Evolutionary conservation across 257 asterid genomes (phyloP).

Genomic region (Anisodus tanguticus): DNA sequence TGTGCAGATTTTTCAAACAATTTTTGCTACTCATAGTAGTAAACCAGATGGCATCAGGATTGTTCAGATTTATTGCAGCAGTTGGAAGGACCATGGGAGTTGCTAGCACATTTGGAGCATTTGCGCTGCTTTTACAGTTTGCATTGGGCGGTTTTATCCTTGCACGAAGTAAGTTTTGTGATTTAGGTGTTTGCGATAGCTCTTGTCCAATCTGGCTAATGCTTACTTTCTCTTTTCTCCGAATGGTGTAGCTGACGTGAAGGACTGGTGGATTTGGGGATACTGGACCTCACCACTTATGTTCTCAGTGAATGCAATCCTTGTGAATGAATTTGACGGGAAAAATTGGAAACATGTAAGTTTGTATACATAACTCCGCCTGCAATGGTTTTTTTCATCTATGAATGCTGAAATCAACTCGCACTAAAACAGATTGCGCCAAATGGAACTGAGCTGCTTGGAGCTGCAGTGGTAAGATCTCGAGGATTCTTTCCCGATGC

Average conservation of each 20-base stretch:
- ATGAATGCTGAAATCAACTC: not conserved
- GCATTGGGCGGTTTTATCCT: slow-evolving; percentile 74
- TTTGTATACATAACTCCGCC: not conserved
- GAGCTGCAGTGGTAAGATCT: slow-evolving; percentile 33
- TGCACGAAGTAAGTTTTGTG: slow-evolving; percentile 57
- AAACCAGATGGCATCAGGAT: slow-evolving; percentile 54
- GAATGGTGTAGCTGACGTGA: slow-evolving; percentile 49
- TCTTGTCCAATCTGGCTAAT: slow-evolving; percentile 11
- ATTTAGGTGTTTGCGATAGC: not conserved
- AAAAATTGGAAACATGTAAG: slow-evolving; percentile 66
- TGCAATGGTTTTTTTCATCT: not conserved
- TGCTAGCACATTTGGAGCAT: slow-evolving; percentile 71
- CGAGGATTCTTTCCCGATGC: slow-evolving; percentile 46
- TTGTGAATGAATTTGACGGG: slow-evolving; percentile 66
- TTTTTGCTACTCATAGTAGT: slow-evolving; percentile 50
- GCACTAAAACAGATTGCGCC: slow-evolving; percentile 28
- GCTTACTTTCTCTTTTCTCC: slow-evolving; percentile 22
- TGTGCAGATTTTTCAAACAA: slow-evolving; percentile 64
- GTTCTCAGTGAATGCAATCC: slow-evolving; percentile 68
- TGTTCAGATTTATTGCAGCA: slow-evolving; percentile 66
- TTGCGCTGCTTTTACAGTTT: slow-evolving; percentile 49
- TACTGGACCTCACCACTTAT: slow-evolving; percentile 71
- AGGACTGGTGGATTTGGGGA: slow-evolving; percentile 85
- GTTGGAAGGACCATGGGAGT: slow-evolving; percentile 66
- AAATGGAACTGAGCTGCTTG: slow-evolving; percentile 39